Evolutionary conservation across 345 rosid genomes (phyloP).

Genomic region (Trapa bicornis): DNA sequence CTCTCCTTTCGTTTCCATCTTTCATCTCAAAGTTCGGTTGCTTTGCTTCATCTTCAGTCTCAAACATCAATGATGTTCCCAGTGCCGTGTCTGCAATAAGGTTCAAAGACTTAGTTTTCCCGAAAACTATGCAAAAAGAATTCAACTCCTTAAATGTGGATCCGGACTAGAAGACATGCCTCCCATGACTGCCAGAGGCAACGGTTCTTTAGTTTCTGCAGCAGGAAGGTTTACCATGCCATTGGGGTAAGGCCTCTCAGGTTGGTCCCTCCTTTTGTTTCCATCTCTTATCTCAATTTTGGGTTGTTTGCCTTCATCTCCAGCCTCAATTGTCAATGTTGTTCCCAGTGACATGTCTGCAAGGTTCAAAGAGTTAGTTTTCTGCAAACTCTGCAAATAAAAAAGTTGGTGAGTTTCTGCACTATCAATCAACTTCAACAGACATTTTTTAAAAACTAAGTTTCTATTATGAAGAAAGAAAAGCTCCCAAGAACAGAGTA

Average conservation of each 20-base stretch:
- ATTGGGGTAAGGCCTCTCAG: conserved; percentile 1
- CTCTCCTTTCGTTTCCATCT: conserved; percentile 11
- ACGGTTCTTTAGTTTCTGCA: background rate
- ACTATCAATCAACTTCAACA: too few relatives aligned
- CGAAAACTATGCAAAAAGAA: background rate
- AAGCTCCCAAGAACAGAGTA: too few relatives aligned
- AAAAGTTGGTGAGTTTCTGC: background rate
- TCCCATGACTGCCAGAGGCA: conserved; percentile 3
- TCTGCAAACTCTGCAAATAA: background rate
- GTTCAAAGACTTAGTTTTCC: background rate
- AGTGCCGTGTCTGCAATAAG: conserved; percentile 21
- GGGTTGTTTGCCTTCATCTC: conserved; percentile 10
- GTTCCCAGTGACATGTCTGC: conserved; percentile 25
- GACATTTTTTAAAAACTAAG: too few relatives aligned
- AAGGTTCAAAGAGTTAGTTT: conserved; percentile 2
- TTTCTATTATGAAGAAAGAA: too few relatives aligned
- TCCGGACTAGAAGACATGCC: background rate
- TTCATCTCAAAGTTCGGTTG: conserved; percentile 6
- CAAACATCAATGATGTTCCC: conserved; percentile 6
- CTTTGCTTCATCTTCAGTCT: conserved; percentile 12
- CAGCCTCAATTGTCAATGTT: conserved; percentile 10
- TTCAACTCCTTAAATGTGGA: background rate
- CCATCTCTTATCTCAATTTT: conserved; percentile 12
- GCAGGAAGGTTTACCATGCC: conserved; percentile 2
- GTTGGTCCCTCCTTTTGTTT: conserved; percentile 6